Percentiles rank a stretch among this genome's conserved stretches.
Conservation (phyloP, 257 asterid species). For the Paulownia fortunei region DNA sequence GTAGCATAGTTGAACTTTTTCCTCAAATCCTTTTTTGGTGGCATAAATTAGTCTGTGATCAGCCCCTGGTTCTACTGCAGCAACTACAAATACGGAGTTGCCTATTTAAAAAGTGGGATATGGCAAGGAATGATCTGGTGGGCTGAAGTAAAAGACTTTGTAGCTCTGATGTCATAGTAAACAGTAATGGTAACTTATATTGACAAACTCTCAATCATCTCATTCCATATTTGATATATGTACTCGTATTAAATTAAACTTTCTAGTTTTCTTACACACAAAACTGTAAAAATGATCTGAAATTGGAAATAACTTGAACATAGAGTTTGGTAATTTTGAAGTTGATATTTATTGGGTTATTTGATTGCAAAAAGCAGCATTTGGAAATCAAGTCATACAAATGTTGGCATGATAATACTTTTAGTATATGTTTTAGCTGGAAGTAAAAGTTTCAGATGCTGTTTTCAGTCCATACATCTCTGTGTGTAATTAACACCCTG, state of each 20-base stretch:
- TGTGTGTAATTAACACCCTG: no score
- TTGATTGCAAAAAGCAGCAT: not conserved
- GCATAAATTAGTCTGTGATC: not conserved
- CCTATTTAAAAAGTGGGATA: not conserved
- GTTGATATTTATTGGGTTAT: not conserved
- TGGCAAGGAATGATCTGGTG: not conserved
- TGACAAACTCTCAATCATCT: no score
- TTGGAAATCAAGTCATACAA: not conserved
- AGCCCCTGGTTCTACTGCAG: not conserved
- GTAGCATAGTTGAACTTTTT: no score
- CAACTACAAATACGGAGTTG: not conserved
- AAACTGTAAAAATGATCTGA: not conserved
- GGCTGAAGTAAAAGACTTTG: not conserved
- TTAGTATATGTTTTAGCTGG: not conserved
- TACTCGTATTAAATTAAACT: no score
- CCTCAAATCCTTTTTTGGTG: not conserved
- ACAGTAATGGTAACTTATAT: not conserved
- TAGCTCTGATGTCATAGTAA: not conserved
- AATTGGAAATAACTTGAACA: not conserved
- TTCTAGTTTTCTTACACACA: not conserved
- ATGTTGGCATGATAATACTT: not conserved
- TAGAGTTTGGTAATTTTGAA: not conserved
- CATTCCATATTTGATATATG: no score
- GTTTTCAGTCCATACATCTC: no score
- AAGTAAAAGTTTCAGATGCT: not conserved